Evolutionary conservation across 495 filamentous ascomycete species (phyloP).

Genomic region (Poronia punctata): DNA sequence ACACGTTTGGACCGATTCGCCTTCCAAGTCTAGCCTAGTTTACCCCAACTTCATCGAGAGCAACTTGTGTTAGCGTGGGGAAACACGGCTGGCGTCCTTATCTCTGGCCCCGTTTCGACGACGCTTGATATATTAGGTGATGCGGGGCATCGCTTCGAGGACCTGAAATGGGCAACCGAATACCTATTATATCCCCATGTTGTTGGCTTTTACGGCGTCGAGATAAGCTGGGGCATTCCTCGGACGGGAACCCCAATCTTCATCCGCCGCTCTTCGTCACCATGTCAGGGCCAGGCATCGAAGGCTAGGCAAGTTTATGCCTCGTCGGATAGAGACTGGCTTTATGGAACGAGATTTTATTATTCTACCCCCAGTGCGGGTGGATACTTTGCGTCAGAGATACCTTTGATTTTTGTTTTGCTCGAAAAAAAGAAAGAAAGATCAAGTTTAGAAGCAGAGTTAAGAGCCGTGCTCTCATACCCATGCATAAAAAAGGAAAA

Average conservation of each 20-base stretch:
- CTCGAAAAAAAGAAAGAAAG: slow-evolving; percentile 1
- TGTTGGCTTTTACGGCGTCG: not conserved
- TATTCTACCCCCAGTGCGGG: not conserved
- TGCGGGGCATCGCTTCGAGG: slow-evolving; percentile 15
- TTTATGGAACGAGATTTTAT: not conserved
- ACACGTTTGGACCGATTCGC: too few species aligned
- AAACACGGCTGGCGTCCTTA: slow-evolving; percentile 10
- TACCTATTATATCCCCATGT: not conserved
- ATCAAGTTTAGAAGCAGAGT: too few species aligned
- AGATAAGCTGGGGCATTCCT: not conserved
- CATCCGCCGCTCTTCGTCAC: not conserved
- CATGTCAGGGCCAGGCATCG: not conserved
- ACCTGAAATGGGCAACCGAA: slow-evolving; percentile 3
- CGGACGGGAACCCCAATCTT: too few species aligned
- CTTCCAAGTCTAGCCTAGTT: slow-evolving; percentile 3
- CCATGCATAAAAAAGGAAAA: slow-evolving; percentile 9
- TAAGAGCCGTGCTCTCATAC: too few species aligned
- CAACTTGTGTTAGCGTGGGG: slow-evolving; percentile 17
- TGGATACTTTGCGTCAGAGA: not conserved
- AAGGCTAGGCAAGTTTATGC: not conserved
- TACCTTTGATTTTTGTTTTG: slow-evolving; percentile 2
- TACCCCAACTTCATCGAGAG: slow-evolving; percentile 1
- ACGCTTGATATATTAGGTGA: slow-evolving; percentile 16
- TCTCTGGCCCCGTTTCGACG: slow-evolving; percentile 3
- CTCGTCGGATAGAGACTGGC: not conserved